Base-by-base conservation (phyloP, 768 basidiomycete species). In the Boletellus emodensis region DNA sequence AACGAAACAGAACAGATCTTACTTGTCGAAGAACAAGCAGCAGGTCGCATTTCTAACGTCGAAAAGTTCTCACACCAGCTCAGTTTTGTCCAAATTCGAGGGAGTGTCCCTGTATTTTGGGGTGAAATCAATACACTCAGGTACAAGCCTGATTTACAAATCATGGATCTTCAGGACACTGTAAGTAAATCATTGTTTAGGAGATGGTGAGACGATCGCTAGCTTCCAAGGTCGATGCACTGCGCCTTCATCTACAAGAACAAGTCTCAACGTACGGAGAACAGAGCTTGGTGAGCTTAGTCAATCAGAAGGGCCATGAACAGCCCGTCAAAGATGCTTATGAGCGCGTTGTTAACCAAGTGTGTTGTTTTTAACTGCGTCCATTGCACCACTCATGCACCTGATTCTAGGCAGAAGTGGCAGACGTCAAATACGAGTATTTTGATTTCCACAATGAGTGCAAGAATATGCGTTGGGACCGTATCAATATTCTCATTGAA, bases 381-480 rank as follows among this genome's bases (percentile, higher is more conserved):
- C 33, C 35, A 39, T 36, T 34, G 39, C 38, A 15, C 34, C 14
- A 18, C 37, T 49, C 4, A 46, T 22, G 22, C 1, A 24, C 41
- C 11, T 52, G 4, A 39, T 48, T 57, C 12, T 46, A 90, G 88
- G 66, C 82, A 45, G 75, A 82, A 58, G 61, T 87, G 32, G 75
- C 84, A 4, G 75, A 83, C 30, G 84, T 90, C 36, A 83, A 82
- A 60, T 99, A 99, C 62, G 77, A 88, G 56, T 96, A 97, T 72
- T 99, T 97, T 61, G 96, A 99, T 64, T 99, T 99, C 74, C 95
- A 97, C 66, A 84, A 80, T 53, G 94, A 98, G 68, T 97, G 94
- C 75, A 88, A 83, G 64, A 78, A 88, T 43, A 90, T 98, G 87
- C 85, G 90, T 37, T 99, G 92, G 84, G 92, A 99, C 64, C 82